Evolutionary conservation across 306 rosid genomes (phyloP).

Genomic region (Acacia melanoxylon): DNA sequence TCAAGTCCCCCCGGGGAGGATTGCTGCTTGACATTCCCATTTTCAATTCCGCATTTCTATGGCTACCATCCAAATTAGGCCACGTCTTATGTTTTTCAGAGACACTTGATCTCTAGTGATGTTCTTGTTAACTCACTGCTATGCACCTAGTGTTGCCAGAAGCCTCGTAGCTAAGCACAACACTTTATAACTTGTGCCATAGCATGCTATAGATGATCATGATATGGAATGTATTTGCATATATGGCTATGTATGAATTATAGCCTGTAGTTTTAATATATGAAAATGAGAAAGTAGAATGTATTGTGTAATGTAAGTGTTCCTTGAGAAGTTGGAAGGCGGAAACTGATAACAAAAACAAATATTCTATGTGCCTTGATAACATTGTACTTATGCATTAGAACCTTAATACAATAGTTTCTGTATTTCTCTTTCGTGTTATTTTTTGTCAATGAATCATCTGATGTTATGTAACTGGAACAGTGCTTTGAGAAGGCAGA

Average conservation of each 20-base stretch:
- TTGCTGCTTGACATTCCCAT: background rate
- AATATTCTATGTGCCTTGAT: background rate
- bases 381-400: background rate
- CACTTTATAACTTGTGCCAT: background rate
- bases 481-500: background rate
- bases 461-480: background rate
- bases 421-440: too few relatives aligned
- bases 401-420: background rate
- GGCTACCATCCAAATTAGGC: background rate
- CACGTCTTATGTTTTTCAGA: background rate
- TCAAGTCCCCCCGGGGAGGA: too few relatives aligned
- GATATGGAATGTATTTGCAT: background rate
- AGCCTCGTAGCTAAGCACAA: background rate
- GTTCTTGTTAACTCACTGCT: background rate
- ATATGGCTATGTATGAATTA: background rate
- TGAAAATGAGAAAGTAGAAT: background rate
- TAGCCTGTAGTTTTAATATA: background rate
- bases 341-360: background rate
- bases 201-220: background rate
- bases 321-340: constrained; percentile 4
- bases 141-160: background rate
- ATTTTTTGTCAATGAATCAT: background rate
- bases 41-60: background rate
- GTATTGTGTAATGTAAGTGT: background rate
- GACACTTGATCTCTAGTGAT: background rate